A percentile compares a stretch with the other conserved stretches of the same genome.
Evolutionary conservation across 345 rosid species (phyloP).

Genomic region (Crucihimalaya himalaica): DNA sequence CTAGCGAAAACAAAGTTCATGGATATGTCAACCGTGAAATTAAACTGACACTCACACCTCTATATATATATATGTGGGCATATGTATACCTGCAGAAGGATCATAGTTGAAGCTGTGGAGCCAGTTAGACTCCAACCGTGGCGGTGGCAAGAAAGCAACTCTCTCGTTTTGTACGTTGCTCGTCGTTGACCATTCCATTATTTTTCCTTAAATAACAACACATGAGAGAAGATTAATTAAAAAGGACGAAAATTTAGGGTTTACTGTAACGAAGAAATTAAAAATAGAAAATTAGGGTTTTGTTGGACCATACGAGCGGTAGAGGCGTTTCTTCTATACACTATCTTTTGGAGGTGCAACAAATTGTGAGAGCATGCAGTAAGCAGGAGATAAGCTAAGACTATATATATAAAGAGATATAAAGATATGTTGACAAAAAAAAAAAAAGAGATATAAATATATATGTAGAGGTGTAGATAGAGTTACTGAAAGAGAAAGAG

Average conservation of each 20-base stretch:
- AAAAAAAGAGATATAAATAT: no score
- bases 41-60: neutral
- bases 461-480: conserved; percentile 1
- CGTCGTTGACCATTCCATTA: conserved; percentile 19
- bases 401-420: conserved; percentile 17
- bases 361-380: conserved; percentile 30
- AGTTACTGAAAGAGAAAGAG: neutral
- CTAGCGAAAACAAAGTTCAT: neutral
- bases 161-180: conserved; percentile 3
- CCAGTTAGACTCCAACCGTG: conserved; percentile 31
- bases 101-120: conserved; percentile 55
- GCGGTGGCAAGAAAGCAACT: neutral
- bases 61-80: conserved; percentile 5
- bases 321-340: conserved; percentile 33
- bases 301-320: conserved; percentile 30
- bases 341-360: conserved; percentile 41
- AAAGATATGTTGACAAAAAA: no score
- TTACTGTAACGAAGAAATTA: neutral
- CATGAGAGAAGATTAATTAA: neutral
- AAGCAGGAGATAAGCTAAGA: conserved; percentile 8
- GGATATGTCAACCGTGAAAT: neutral
- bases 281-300: conserved; percentile 16
- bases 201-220: neutral
- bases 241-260: neutral
- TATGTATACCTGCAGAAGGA: conserved; percentile 51